A percentile compares a stretch with the other conserved stretches of the same genome.
Conservation (phyloP, 2,329 filamentous ascomycete species). For the Hypomyces rosellus region DNA sequence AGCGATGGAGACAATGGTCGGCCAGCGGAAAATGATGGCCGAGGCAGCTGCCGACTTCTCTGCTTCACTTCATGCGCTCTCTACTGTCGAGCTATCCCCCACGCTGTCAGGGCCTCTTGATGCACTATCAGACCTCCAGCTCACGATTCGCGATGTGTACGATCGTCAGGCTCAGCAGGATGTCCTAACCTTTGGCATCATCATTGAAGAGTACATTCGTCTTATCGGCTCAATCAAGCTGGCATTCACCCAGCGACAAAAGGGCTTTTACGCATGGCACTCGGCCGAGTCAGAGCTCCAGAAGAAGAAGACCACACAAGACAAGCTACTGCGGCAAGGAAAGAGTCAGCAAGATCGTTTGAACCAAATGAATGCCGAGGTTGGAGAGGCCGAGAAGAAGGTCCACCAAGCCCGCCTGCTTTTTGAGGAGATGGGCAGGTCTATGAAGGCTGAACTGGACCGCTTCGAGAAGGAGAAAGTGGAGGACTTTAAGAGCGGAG, state of each 20-base stretch:
- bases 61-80: constrained; percentile 83
- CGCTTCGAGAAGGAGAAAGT: constrained; percentile 96
- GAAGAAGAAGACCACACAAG: constrained; percentile 83
- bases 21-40: constrained; percentile 85
- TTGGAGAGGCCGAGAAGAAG: constrained; percentile 88
- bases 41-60: constrained; percentile 94
- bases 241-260: constrained; percentile 86
- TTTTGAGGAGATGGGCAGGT: constrained; percentile 94
- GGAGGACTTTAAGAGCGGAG: constrained; percentile 96
- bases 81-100: constrained; percentile 86
- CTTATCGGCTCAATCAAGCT: constrained; percentile 93
- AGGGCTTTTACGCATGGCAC: constrained; percentile 94
- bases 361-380: constrained; percentile 86
- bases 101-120: constrained; percentile 83
- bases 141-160: constrained; percentile 91
- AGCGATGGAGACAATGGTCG: constrained; percentile 87
- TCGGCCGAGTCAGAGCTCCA: constrained; percentile 80
- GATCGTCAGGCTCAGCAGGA: constrained; percentile 96
- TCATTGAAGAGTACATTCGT: constrained; percentile 96
- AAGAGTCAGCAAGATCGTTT: constrained; percentile 93
- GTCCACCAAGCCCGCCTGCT: constrained; percentile 83
- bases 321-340: constrained; percentile 91
- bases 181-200: constrained; percentile 90
- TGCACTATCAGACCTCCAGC: constrained; percentile 84
- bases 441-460: constrained; percentile 88